phyloP scores from a whole-genome alignment of 1,284 basidiomycete genomes.

The Ustilago crameri region DNA sequence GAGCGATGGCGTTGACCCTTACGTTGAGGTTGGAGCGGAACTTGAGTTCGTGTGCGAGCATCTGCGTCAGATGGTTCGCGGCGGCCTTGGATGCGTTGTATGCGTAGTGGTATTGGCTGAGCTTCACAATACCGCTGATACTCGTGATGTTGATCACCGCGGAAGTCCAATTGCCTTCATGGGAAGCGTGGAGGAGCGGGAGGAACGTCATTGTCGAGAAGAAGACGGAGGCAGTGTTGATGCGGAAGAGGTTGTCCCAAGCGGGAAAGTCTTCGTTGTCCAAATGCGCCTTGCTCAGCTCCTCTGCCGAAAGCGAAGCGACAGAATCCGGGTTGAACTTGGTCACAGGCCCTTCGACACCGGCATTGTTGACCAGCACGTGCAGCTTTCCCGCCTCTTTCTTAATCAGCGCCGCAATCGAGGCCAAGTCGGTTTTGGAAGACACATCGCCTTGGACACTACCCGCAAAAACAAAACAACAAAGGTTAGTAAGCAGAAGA shows the following conservation, averaged over 20 bases:
- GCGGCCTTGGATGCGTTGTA: conserved; percentile 62
- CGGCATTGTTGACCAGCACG: conserved; percentile 62
- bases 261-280: conserved; percentile 32
- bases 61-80: conserved; percentile 56
- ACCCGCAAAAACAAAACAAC: not conserved
- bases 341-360: conserved; percentile 58
- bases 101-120: conserved; percentile 50
- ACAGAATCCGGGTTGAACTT: conserved; percentile 16
- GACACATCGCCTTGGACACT: conserved; percentile 49
- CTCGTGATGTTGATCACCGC: conserved; percentile 55
- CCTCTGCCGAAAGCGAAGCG: conserved; percentile 9
- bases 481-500: not conserved
- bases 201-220: conserved; percentile 62
- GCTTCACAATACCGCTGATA: conserved; percentile 53
- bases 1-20: conserved; percentile 58
- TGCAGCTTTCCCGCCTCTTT: conserved; percentile 29
- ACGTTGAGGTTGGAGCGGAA: conserved; percentile 38
- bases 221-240: conserved; percentile 51
- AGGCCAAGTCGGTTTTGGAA: conserved; percentile 35
- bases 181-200: conserved; percentile 42
- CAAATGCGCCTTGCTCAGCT: conserved; percentile 35
- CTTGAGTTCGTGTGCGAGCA: conserved; percentile 55
- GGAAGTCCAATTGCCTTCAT: conserved; percentile 8
- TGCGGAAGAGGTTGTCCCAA: conserved; percentile 48
- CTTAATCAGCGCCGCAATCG: conserved; percentile 30